Evolutionary conservation across 352 stramenopile genomes (phyloP).

Genomic region (Globisporangium heterothallicum): DNA sequence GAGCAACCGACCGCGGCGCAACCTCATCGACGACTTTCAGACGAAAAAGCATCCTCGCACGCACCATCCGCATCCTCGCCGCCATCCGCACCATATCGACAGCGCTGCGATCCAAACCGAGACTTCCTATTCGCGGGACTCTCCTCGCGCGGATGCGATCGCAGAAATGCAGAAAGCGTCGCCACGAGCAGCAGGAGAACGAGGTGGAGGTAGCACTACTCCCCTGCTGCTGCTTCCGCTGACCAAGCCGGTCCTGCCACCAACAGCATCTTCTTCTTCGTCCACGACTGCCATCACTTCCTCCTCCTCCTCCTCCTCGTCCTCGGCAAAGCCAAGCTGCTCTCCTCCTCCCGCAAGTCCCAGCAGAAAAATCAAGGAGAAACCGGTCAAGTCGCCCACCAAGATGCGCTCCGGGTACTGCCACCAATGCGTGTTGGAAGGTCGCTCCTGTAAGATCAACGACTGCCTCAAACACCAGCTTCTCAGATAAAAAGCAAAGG

Average conservation of each 20-base stretch:
- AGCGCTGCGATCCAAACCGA: background rate
- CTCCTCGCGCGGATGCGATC: slow-evolving; percentile 10
- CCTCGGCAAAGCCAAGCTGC: background rate
- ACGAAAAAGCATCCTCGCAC: too few species aligned
- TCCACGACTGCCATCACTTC: background rate
- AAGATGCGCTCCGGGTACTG: slow-evolving; percentile 53
- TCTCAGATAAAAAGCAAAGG: slow-evolving; percentile 20
- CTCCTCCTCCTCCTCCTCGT: too few species aligned
- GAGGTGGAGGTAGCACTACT: background rate
- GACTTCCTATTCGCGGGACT: slow-evolving; percentile 8
- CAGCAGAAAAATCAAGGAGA: background rate
- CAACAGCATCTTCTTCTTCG: background rate
- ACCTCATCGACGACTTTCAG: slow-evolving; percentile 17
- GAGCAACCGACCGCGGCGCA: slow-evolving; percentile 22
- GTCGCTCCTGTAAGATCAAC: slow-evolving; percentile 50
- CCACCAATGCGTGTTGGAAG: slow-evolving; percentile 52
- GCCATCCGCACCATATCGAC: slow-evolving; percentile 10
- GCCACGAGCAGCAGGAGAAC: background rate
- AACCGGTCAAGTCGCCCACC: slow-evolving; percentile 14
- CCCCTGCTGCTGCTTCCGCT: background rate
- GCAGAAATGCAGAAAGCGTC: background rate
- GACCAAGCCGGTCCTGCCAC: background rate
- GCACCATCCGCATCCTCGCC: background rate
- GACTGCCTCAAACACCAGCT: slow-evolving; percentile 62
- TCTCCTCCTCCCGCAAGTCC: background rate